phyloP scores from a whole-genome alignment of 176 grass and related monocot species.

The Oryza glumipatula region DNA sequence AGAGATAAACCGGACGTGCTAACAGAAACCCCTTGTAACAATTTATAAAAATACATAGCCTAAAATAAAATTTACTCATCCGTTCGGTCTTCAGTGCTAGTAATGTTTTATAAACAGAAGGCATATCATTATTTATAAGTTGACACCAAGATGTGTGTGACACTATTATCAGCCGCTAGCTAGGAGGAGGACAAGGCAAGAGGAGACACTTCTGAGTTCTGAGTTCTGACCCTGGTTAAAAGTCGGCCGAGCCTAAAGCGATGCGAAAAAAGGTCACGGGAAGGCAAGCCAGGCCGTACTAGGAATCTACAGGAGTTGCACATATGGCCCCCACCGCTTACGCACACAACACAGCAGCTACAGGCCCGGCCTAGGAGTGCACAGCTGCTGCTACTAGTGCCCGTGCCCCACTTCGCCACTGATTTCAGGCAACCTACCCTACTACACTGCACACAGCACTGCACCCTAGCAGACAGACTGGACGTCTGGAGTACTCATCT shows the following conservation, averaged over 20 bases:
- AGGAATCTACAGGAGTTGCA: constrained; percentile 46
- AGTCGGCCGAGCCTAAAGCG: background rate
- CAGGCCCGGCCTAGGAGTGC: background rate
- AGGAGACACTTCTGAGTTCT: background rate
- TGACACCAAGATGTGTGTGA: no score
- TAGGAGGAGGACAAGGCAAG: background rate
- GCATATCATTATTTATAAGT: no score
- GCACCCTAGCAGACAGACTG: background rate
- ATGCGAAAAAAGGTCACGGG: constrained; percentile 1
- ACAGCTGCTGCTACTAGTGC: no score
- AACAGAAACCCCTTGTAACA: no score
- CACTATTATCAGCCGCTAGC: no score
- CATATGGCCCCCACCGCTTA: background rate
- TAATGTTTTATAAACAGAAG: no score
- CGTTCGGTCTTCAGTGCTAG: no score
- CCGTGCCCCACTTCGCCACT: no score
- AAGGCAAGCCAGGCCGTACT: background rate
- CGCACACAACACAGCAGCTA: background rate
- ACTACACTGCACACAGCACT: background rate
- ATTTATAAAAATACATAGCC: no score
- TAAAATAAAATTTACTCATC: no score
- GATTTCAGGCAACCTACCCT: no score
- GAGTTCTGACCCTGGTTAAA: background rate
- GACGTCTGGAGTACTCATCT: background rate
- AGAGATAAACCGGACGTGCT: no score